These are phyloP conservation scores for Scedosporium dehoogii DNA, from an alignment of 2,329 filamentous ascomycete genomes.

Conservation along the genomic window DNA sequence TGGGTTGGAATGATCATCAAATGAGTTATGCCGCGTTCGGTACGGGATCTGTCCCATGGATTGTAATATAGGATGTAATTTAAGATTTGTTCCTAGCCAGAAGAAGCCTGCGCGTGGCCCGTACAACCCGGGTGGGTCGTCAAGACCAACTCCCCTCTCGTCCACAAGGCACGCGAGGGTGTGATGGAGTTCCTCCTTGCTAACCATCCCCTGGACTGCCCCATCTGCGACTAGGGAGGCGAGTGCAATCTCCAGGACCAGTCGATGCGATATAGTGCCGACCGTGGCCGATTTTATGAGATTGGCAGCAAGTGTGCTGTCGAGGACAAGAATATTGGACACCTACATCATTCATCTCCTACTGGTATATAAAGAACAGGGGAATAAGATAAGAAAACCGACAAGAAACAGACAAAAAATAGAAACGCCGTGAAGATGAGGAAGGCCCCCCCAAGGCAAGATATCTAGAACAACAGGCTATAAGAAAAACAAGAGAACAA, in stretches of 20 bases:
- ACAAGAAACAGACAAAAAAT: not conserved
- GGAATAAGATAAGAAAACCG: not conserved
- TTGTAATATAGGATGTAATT: no score
- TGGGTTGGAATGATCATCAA: not conserved
- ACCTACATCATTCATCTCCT: no score
- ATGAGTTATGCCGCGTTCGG: no score
- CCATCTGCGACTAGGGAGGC: slow-evolving; percentile 96
- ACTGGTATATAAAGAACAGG: no score
- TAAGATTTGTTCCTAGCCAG: no score
- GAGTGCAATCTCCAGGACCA: slow-evolving; percentile 99
- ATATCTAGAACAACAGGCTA: no score
- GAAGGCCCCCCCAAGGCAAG: no score
- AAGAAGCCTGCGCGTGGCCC: slow-evolving; percentile 60
- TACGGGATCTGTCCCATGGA: no score
- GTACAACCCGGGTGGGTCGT: slow-evolving; percentile 98
- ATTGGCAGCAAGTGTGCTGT: slow-evolving; percentile 91
- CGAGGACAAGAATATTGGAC: slow-evolving; percentile 97
- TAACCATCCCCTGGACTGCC: slow-evolving; percentile 93
- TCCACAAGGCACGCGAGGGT: slow-evolving; percentile 96
- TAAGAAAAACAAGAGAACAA: not conserved
- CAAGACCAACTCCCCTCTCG: slow-evolving; percentile 92
- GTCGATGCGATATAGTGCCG: slow-evolving; percentile 96
- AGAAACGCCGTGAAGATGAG: not conserved
- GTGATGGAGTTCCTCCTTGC: slow-evolving; percentile 98
- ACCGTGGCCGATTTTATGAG: slow-evolving; percentile 95